Base-by-base conservation (phyloP, 176 grass and related monocot genomes). In the Musa itinerans region DNA sequence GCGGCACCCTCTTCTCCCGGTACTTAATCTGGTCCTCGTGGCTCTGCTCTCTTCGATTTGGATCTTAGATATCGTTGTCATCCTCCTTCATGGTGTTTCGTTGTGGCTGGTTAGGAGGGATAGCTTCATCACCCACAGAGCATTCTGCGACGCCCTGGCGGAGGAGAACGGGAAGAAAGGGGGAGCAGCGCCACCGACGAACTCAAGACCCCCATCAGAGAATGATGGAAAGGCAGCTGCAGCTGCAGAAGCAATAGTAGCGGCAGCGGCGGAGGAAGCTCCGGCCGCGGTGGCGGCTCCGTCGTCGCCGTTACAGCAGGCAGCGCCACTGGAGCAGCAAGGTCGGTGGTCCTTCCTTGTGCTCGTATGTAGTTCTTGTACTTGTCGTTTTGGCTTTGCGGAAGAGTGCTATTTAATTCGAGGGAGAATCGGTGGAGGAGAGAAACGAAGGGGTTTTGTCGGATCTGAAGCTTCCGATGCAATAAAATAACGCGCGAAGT, bases 41-140 rank as follows among this genome's bases (percentile, higher is more conserved):
- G n/a, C 10, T n/a, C 34, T 43, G 34, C 3, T 71, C 16, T 51
- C 22, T 49, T 0, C 7, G 22, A 69, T 77, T 83, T 71, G 34
- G 63, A 58, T n/a, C 51, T 2, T 68, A 63, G 34, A 69, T 43
- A 5, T 85, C 22, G 7, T 23, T 50, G 11, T 14, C 2, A 48
- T 19, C 19, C 20, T 50, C 3, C 50, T 71, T 71, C 69, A 5
- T 43, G 34, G 4, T 43, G 34, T 5, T 73, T 12, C 55, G 9
- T 13, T 68, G 71, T 85, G 50, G 10, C 34, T 71, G 20, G 3
- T 49, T 80, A 97, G 95, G 88, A 87, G 95, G 80, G 95, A 98
- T 80, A 98, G 95, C 84, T 98, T 98, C 86, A 98, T 98, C 86
- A 98, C 95, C 17, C 95, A 98, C 78, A 82, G 95, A 63, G 95